Base-by-base conservation (phyloP, 306 rosid genomes). In the Quercus gilva region DNA sequence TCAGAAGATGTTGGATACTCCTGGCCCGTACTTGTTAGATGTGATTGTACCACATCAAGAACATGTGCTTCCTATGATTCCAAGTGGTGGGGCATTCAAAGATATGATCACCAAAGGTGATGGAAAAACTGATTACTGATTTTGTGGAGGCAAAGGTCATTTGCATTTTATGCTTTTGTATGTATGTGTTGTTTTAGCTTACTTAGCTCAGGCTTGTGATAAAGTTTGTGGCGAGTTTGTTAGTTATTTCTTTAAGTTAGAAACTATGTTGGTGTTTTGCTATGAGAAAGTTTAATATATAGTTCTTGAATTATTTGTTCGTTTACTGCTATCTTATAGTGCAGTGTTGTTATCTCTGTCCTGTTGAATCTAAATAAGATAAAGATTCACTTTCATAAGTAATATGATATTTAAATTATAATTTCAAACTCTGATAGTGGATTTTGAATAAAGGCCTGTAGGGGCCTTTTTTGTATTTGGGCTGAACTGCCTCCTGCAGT, bases 1-100 rank as follows among this genome's bases (percentile, higher is more conserved):
- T 35, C 87, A 87, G 90, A 90, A 84, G 80, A 95, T 95, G 99
- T 63, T 92, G 88, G 94, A 89, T 64, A 87, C 92, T 4, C 90
- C 94, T 3, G 99, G 99, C n/a, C 97, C 98, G 0, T 95, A 92
- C 82, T 84, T 95, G 74, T 84, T 92, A 79, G 97, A 94, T 71
- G 99, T 92, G 9, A 85, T 95, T 43, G 95, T 91, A 23, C 99
- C 98, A 1, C 98, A 95, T 88, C 99, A 95, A 75, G 99, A 91
- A 74, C 97, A 95, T 78, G 98, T 95, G 18, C 79, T 95, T 89
- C 98, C 99, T 0, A 95, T 92, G 99, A 95, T 95, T 79, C 98
- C 97, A 0, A 91, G 99, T 75, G 93, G 93, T 21, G 97, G 96
- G 19, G 82, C 92, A 25, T 94, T 95, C 92, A 85, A 95, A 77